Base-by-base conservation (phyloP, 2,329 filamentous ascomycete species). In the Ophiocordyceps camponoti-floridani region DNA sequence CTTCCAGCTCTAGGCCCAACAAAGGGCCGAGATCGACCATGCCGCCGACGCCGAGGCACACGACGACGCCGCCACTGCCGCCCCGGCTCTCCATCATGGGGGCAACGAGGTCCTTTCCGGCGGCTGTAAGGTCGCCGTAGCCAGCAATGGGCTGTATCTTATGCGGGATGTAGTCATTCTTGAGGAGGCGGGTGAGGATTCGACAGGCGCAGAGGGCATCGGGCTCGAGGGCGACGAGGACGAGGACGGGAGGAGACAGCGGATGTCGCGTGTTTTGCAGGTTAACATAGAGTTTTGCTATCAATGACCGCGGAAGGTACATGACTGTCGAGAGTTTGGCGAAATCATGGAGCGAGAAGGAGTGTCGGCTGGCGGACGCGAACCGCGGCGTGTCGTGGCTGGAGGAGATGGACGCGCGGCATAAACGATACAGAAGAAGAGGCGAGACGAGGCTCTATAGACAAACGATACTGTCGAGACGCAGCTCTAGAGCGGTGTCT, bases 91-190 rank as follows among this genome's bases (percentile, higher is more conserved):
- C 79, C 70, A 86, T 88, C 84, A 95, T 87, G 11, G 87, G 87
- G 45, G 70, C 72, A 38, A 95, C 82, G 41, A 93, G 70, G 51
- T 88, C 79, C 56, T 76, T 74, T 41, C 88, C 88, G 19, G 82
- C 82, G 53, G 77, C 79, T 56, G 84, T 74, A 42, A 98, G 75
- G 60, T 96, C 91, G 51, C 77, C 80, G 76, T 95, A 96, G 45
- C 91, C 91, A 18, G 85, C 78, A 45, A 98, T 82, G 1, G 91
- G 91, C 56, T 95, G 85, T 56, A 96, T 94, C 64, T 95, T 96
- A 67, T 96, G 89, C 13, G 83, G 84, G 53, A 98, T 94, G 59
- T 94, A 96, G 68, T 98, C 91, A 70, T 89, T 83, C 65, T 94
- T 95, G 48, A 98, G 72, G n/a, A 98, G 73, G 43, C 82, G 75